phyloP scores from a whole-genome alignment of 1,284 basidiomycete species.

The Cystobasidium slooffiae region DNA sequence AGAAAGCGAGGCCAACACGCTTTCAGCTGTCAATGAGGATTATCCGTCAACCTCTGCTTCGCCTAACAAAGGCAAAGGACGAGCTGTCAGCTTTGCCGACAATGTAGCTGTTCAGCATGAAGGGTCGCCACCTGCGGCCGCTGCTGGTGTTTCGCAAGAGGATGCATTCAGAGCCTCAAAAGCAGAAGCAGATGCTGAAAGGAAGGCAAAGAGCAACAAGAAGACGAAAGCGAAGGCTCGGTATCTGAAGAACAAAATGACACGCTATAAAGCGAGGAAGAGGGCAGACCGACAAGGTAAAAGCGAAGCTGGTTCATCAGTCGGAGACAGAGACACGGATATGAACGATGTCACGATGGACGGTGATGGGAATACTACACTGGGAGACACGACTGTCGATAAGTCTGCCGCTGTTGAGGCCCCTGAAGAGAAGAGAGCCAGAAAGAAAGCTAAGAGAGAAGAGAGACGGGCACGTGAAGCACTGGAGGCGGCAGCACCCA shows the following conservation, averaged over 20 bases:
- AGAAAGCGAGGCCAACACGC: slow-evolving; percentile 11
- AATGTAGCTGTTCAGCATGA: not conserved
- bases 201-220: slow-evolving; percentile 3
- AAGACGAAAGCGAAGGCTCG: slow-evolving; percentile 34
- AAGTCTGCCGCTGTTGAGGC: not conserved
- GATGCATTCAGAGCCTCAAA: slow-evolving; percentile 20
- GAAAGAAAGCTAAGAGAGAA: slow-evolving; percentile 36
- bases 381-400: not conserved
- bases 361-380: slow-evolving; percentile 10
- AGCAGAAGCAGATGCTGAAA: not conserved
- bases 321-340: slow-evolving; percentile 11
- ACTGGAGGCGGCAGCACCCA: not conserved
- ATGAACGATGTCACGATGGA: not conserved
- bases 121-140: not conserved
- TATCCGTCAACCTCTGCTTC: not conserved
- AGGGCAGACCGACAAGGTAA: slow-evolving; percentile 1
- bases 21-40: not conserved
- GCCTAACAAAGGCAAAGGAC: slow-evolving; percentile 36
- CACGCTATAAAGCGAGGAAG: slow-evolving; percentile 40
- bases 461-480: slow-evolving; percentile 16
- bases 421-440: slow-evolving; percentile 27
- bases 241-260: slow-evolving; percentile 38
- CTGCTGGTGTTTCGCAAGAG: slow-evolving; percentile 8
- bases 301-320: slow-evolving; percentile 22
- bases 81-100: slow-evolving; percentile 31